Base-by-base conservation (phyloP, 805 yeast genomes). In the Kodamaea neixiangensis region DNA sequence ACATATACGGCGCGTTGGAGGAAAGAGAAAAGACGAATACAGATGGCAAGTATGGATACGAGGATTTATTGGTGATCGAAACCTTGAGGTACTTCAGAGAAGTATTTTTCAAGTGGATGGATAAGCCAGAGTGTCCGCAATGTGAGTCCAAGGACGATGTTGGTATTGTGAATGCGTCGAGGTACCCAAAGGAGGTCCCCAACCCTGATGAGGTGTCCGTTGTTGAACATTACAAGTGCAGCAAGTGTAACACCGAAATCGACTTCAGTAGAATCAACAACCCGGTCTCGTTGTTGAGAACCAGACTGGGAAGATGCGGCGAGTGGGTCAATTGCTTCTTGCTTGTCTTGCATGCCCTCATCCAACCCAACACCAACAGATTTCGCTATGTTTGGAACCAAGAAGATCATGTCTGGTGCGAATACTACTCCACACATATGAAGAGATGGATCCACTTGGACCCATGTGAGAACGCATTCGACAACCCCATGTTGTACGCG, bases 331-430 rank as follows among this genome's bases (percentile, higher is more conserved):
- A 88, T 58, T 82, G 93, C 55, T 91, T 92, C 63, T 77, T 87
- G 42, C 71, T 89, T 33, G 68, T 91, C 1, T 69, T 92, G 48
- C 75, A 83, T 21, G 82, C 96, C 0, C 69, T 92, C 40, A 73
- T 82, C 21, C 80, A 81, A 1, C 49, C 62, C 2, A 67, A 63
- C 17, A 54, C 61, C 13, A 57, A 57, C 33, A 46, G 59, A n/a
- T 52, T 68, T 11, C 69, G 98, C 47, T 91, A 86, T 61, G 71
- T 92, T 1, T 89, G 96, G 96, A 91, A 90, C 65, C 72, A 80
- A 6, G 98, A 93, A 64, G 98, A 93, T 64, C 98, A 93, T 65
- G 97, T 89, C 1, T 93, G 98, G 98, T 87, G 96, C 60, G 98
- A 93, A 62, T 86, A 87, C 59, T 92, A 82, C 64, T 87, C 96